Conservation (phyloP, 2,329 filamentous ascomycete genomes). For the Botrytis galanthina region DNA sequence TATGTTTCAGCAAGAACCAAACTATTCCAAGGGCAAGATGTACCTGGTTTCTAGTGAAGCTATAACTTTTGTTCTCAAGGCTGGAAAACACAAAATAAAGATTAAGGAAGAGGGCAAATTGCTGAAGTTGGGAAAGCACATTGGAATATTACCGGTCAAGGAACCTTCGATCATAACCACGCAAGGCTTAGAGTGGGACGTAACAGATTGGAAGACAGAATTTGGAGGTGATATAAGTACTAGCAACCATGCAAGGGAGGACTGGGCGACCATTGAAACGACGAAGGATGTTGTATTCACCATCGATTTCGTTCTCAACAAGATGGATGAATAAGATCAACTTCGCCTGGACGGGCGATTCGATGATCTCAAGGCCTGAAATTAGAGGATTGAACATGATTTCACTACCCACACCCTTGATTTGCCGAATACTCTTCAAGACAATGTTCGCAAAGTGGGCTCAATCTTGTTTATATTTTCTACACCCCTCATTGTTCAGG, state of each 20-base stretch:
- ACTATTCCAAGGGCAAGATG: conserved; percentile 55
- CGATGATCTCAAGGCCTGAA: not conserved
- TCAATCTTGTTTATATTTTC: not conserved
- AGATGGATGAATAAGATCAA: not conserved
- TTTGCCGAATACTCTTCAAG: not conserved
- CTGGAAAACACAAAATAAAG: conserved; percentile 65
- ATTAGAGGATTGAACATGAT: not conserved
- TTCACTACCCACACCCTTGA: too few relatives aligned
- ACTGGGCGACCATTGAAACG: conserved; percentile 59
- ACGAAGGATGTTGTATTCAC: conserved; percentile 70
- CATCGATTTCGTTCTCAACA: conserved; percentile 50
- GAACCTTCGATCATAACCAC: conserved; percentile 78
- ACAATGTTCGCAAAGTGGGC: too few relatives aligned
- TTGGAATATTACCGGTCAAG: conserved; percentile 82
- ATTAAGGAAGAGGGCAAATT: conserved; percentile 42
- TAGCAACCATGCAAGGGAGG: conserved; percentile 71
- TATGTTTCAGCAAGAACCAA: conserved; percentile 53
- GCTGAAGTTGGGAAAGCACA: conserved; percentile 57
- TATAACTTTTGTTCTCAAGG: conserved; percentile 76
- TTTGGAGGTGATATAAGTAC: conserved; percentile 75
- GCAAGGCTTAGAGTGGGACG: conserved; percentile 85
- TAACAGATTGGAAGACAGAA: conserved; percentile 73
- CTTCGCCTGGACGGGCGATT: not conserved
- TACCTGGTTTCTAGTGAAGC: conserved; percentile 79
- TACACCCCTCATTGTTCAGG: not conserved